Conservation (phyloP, 768 basidiomycete species). For the Lenzites betulinus region DNA sequence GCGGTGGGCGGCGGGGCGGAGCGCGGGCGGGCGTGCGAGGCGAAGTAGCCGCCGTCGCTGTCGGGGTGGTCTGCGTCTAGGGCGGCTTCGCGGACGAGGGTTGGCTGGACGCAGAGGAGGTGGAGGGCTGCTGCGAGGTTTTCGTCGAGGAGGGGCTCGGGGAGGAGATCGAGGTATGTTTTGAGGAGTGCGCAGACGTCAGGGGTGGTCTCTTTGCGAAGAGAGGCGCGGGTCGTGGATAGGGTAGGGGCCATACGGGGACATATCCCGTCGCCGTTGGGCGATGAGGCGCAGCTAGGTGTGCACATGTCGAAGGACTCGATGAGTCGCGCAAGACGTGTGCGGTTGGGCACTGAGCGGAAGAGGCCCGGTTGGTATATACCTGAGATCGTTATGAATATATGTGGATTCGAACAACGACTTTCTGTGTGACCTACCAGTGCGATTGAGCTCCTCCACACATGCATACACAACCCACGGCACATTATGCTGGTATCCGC, state of each 20-base stretch:
- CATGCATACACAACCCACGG: conserved; percentile 43
- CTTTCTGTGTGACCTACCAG: conserved; percentile 31
- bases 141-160: conserved; percentile 47
- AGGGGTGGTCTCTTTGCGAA: conserved; percentile 41
- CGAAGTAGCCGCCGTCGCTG: conserved; percentile 11
- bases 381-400: conserved; percentile 30
- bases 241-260: conserved; percentile 12
- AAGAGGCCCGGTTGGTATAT: conserved; percentile 46
- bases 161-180: conserved; percentile 49
- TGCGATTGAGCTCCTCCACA: conserved; percentile 50
- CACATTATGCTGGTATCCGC: conserved; percentile 40
- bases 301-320: conserved; percentile 38
- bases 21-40: conserved; percentile 5
- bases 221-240: conserved; percentile 27
- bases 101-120: conserved; percentile 44
- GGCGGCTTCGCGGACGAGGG: conserved; percentile 37
- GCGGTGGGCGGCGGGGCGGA: conserved; percentile 9
- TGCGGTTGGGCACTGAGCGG: conserved; percentile 43
- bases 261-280: conserved; percentile 10
- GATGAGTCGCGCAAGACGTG: conserved; percentile 42
- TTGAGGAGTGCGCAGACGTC: conserved; percentile 49
- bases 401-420: not conserved
- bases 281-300: not conserved
- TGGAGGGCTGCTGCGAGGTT: conserved; percentile 43
- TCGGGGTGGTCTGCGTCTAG: conserved; percentile 8